These are phyloP conservation scores for Hamigera avellanea DNA, from an alignment of 495 filamentous ascomycete species.

Conservation along the genomic window DNA sequence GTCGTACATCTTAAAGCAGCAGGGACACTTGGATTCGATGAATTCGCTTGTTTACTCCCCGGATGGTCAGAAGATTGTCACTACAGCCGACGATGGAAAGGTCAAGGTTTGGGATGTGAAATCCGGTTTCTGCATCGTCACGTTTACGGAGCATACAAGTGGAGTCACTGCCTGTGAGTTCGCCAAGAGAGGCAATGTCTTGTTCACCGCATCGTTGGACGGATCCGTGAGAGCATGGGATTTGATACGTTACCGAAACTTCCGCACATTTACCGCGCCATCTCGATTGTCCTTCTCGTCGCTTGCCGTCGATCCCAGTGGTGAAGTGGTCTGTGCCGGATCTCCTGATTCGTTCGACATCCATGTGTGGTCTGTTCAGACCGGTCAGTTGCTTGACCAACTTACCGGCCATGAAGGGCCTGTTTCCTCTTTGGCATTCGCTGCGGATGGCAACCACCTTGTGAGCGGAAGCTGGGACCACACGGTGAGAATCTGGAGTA, in stretches of 20 bases:
- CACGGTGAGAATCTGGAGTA: conserved; percentile 88
- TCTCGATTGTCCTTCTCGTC: conserved; percentile 85
- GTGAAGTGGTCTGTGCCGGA: conserved; percentile 89
- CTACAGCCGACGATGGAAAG: conserved; percentile 90
- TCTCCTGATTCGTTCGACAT: conserved; percentile 94
- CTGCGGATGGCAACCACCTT: conserved; percentile 69
- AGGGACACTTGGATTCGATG: conserved; percentile 95
- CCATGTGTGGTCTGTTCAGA: conserved; percentile 97
- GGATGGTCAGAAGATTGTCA: conserved; percentile 85
- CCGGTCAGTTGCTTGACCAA: conserved; percentile 84
- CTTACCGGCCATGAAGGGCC: conserved; percentile 91
- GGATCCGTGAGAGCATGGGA: conserved; percentile 95
- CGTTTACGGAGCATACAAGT: conserved; percentile 92
- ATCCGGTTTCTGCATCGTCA: conserved; percentile 95
- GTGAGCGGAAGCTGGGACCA: conserved; percentile 92
- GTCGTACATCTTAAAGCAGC: conserved; percentile 97
- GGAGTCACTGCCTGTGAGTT: conserved; percentile 95
- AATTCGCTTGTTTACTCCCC: conserved; percentile 88
- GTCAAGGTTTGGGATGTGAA: conserved; percentile 96
- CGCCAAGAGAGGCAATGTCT: conserved; percentile 82
- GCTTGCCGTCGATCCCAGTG: conserved; percentile 90
- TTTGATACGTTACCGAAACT: conserved; percentile 90
- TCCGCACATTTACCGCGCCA: conserved; percentile 90
- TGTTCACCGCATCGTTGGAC: conserved; percentile 90
- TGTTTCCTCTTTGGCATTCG: conserved; percentile 75